Base-by-base conservation (phyloP, 805 yeast genomes). In the Barnettozyma sp. region DNA sequence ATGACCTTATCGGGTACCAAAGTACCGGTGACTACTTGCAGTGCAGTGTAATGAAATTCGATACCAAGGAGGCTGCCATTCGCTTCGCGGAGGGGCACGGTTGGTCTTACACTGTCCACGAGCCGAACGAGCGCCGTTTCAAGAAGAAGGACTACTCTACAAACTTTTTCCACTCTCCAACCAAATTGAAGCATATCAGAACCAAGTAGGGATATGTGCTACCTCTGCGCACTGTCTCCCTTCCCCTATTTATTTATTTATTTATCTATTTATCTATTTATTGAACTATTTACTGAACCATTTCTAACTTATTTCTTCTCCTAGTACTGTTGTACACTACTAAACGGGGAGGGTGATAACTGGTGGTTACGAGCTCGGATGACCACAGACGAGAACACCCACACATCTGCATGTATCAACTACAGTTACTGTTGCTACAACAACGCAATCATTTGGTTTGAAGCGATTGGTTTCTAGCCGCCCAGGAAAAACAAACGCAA, bases 1-100 rank as follows among this genome's bases (percentile, higher is more conserved):
- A 84, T 60, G 90, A 82, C 56, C 66, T 84, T 55, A 84, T 84
- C 60, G 95, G 95, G 18, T 84, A 82, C 66, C 88, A 82, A 52
- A 73, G 83, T 30, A 68, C 82, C 30, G 74, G 82, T 24, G 95
- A 84, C 58, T 78, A 76, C 61, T 79, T 85, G 82, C 73, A 83
- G 63, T 86, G 81, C 13, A 79, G 90, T 7, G 72, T 72, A 54
- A 60, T 84, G 67, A 76, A 77, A 56, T 84, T 84, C 56, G 81
- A 76, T 52, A 65, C 78, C 34, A 78, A 74, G 59, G 90, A 84
- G 32, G 73, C 83, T 26, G 95, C 95, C 23, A 65, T 80, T 40
- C 71, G 72, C 39, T 84, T 84, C 59, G 94, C 94, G 9, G 72
- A 76, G 46, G 79, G 83, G 41, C 90, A 84, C 58, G 94, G 90